Evolutionary conservation across 2,329 filamentous ascomycete genomes (phyloP).

Genomic region (Fusarium globosum): DNA sequence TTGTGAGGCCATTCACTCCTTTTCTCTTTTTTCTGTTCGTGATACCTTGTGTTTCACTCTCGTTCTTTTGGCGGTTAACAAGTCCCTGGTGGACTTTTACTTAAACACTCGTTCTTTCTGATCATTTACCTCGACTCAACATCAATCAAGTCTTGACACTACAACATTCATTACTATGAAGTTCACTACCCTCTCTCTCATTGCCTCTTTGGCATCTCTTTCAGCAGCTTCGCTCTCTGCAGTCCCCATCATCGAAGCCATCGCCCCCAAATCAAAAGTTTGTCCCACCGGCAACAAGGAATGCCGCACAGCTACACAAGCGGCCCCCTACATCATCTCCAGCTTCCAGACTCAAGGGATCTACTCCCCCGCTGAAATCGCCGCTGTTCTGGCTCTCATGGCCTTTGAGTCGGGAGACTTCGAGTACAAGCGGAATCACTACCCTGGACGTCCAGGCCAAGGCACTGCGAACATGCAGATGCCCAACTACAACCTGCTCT

Average conservation of each 20-base stretch:
- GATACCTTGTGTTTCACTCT: background rate
- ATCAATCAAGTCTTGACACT: background rate
- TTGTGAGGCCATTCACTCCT: background rate
- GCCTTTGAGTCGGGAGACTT: slow-evolving; percentile 77
- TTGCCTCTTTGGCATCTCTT: slow-evolving; percentile 33
- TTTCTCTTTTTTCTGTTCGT: background rate
- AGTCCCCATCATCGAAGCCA: slow-evolving; percentile 57
- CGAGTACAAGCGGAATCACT: slow-evolving; percentile 75
- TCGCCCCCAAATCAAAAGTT: slow-evolving; percentile 66
- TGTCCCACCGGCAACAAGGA: slow-evolving; percentile 66
- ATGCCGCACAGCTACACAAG: slow-evolving; percentile 73
- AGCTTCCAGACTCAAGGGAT: slow-evolving; percentile 70
- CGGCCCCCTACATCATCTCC: slow-evolving; percentile 65
- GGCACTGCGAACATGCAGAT: slow-evolving; percentile 72
- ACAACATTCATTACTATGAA: slow-evolving; percentile 37
- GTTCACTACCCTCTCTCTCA: slow-evolving; percentile 36
- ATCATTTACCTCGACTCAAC: background rate
- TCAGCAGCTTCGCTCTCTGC: slow-evolving; percentile 42
- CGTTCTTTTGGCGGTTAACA: background rate
- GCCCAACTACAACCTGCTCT: slow-evolving; percentile 57
- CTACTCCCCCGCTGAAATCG: slow-evolving; percentile 67
- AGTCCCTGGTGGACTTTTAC: slow-evolving; percentile 25
- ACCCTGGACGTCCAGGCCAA: slow-evolving; percentile 70
- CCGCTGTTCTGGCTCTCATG: slow-evolving; percentile 76
- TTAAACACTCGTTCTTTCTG: background rate